Conservation (phyloP, 495 filamentous ascomycete genomes). For the Penicillium robsamsonii region DNA sequence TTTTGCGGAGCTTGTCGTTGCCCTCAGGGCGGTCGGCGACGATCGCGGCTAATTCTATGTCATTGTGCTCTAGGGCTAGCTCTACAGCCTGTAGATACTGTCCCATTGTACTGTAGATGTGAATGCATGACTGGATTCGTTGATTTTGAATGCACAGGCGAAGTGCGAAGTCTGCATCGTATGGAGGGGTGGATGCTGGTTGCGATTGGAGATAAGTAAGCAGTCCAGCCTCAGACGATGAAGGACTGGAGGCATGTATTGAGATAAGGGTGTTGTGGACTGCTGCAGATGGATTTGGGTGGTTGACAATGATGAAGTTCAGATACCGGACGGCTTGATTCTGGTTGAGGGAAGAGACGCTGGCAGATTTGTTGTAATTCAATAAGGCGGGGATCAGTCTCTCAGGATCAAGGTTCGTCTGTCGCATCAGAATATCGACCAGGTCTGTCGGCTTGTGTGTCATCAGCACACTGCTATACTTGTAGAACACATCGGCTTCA, state of each 20-base stretch:
- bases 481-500: slow-evolving; percentile 89
- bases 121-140: slow-evolving; percentile 87
- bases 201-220: slow-evolving; percentile 82
- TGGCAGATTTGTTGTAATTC: slow-evolving; percentile 77
- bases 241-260: slow-evolving; percentile 86
- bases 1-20: slow-evolving; percentile 79
- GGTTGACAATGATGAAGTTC: slow-evolving; percentile 86
- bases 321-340: slow-evolving; percentile 96
- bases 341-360: slow-evolving; percentile 48
- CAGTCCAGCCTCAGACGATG: slow-evolving; percentile 76
- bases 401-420: slow-evolving; percentile 80
- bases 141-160: slow-evolving; percentile 91
- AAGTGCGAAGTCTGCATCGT: slow-evolving; percentile 96
- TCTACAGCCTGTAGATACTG: slow-evolving; percentile 91
- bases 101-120: slow-evolving; percentile 94
- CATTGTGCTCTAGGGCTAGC: slow-evolving; percentile 80
- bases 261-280: slow-evolving; percentile 97
- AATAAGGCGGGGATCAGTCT: slow-evolving; percentile 89
- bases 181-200: slow-evolving; percentile 69
- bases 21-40: slow-evolving; percentile 85
- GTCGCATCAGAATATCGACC: slow-evolving; percentile 91
- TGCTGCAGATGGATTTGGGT: slow-evolving; percentile 78
- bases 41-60: slow-evolving; percentile 82
- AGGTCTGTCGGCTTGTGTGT: slow-evolving; percentile 77
- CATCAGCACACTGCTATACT: slow-evolving; percentile 95